Base-by-base conservation (phyloP, 371 early-diverging fungal species). In the Rhizopus stolonifer region DNA sequence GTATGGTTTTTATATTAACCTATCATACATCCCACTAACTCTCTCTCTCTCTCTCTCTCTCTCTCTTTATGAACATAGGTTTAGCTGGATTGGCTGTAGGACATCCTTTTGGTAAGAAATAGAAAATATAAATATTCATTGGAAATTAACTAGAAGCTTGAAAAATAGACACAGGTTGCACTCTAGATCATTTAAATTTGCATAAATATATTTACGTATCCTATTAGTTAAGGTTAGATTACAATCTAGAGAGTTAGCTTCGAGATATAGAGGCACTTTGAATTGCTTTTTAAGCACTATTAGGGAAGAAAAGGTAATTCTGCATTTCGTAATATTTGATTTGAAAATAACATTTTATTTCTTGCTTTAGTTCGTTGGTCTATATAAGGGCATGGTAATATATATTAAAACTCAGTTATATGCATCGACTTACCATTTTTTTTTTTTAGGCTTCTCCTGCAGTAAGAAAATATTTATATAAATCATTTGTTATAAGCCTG, bases 311-410 rank as follows among this genome's bases (percentile, higher is more conserved):
- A 82, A 82, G 75, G 83, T 82, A 67, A 42, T 10, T 26, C 26
- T 26, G 11, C 21, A 25, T 5, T 22, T 0, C 1, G 18, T 11
- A 2, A n/a, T 25, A 21, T 18, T 31, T 45, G 3, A 14, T 19
- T 17, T 26, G 31, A 34, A 38, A 31, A 29, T 24, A 17, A 14
- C 31, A 29, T 29, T 49, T 9, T 18, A 25, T 45, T 25, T 29
- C 19, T 46, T 8, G 14, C 18, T 10, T 7, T 61, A 84, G 84
- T 62, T 85, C 45, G 58, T 65, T 14, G 85, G 85, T 3, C 64
- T 85, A 9, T 85, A 81, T 56, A 85, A 83, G 72, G 85, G 85
- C 61, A 83, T 85, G 85, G 83, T 81, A 73, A 64, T 15, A 45
- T 13, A 49, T 38, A 13, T 11, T 22, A 21, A 15, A 36, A 23